Base-by-base conservation (phyloP, 2,329 filamentous ascomycete genomes). In the Pseudocercospora cruenta region DNA sequence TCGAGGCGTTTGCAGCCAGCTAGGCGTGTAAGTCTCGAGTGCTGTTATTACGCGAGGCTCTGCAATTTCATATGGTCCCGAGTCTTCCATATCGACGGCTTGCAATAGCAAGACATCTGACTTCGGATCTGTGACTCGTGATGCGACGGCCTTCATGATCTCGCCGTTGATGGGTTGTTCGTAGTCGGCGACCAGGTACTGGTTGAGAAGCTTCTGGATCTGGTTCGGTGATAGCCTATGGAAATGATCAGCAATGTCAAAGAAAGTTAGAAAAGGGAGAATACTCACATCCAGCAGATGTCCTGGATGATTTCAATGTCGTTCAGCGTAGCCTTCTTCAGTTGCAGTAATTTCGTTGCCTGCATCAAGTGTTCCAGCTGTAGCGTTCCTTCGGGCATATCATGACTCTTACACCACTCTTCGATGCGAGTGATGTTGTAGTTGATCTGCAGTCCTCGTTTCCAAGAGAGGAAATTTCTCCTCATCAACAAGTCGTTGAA, bases 261-360 rank as follows among this genome's bases (percentile, higher is more conserved):
- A 55, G 12, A 5, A 26, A 12, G 24, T 33, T 55, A 28, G 7
- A 43, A 47, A 28, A 10, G 12, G 2, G n/a, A n/a, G 24, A 12
- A 43, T 57, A 87, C 92, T 88, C 83, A 96, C 94, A 98, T 98
- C 94, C 94, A 98, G 87, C 95, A 99, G 75, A 99, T 99, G 79
- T 99, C 95, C 83, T 99, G 95, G 76, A 99, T 99, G 75, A 99
- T 99, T 82, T 99, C 95, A 75, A 99, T 99, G 76, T 99, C 95
- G 79, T 98, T 99, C 78, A 99, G 83, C 0, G 95, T 99, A 8
- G 95, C 95, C 84, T 99, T 99, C 89, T 99, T 99, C 70, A 99
- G 85, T 80, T 99, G 95, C 70, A 99, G 86, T 70, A 99, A 89
- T 83, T 99, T 99, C 21, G 95, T 99, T 61, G 95, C 95, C 92